A percentile compares a stretch with the other conserved stretches of the same genome.
Conservation (phyloP, 2,329 filamentous ascomycete genomes). For the Phaeosphaeriaceae sp. region DNA sequence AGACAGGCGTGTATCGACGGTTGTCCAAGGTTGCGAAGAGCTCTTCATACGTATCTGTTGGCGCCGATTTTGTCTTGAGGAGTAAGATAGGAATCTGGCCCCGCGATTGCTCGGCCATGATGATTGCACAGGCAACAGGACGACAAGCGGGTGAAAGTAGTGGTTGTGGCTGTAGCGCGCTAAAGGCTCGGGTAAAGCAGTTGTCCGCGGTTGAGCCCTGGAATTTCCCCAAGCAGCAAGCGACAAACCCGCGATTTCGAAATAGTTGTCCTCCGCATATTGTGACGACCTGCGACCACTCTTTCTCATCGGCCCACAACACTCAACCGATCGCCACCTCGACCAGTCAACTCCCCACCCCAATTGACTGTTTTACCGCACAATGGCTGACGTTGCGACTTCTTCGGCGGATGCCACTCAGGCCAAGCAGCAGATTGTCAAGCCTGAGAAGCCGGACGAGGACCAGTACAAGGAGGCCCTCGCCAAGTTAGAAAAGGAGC, state of each 20-base stretch:
- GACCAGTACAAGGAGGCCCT: conserved; percentile 80
- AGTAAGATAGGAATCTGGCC: conserved; percentile 66
- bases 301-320: not conserved
- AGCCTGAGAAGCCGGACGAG: conserved; percentile 87
- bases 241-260: conserved; percentile 13
- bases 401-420: conserved; percentile 44
- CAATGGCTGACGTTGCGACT: conserved; percentile 48
- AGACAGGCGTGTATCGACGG: conserved; percentile 66
- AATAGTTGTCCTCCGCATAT: conserved; percentile 27
- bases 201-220: conserved; percentile 24
- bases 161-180: not conserved
- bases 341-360: conserved; percentile 18
- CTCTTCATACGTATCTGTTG: conserved; percentile 74
- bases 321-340: conserved; percentile 14
- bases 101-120: conserved; percentile 32
- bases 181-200: conserved; percentile 31
- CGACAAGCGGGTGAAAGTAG: conserved; percentile 1
- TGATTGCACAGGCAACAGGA: not conserved
- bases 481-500: conserved; percentile 83
- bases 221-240: conserved; percentile 27
- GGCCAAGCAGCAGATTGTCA: conserved; percentile 54
- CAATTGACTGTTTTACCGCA: conserved; percentile 24
- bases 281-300: conserved; percentile 4
- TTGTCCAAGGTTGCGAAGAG: conserved; percentile 60
- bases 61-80: conserved; percentile 77